Percentiles rank a stretch among this genome's conserved stretches.
These are phyloP conservation scores for Hymenoscyphus infarciens DNA, from an alignment of 2,329 filamentous ascomycete genomes.

Conservation along the genomic window DNA sequence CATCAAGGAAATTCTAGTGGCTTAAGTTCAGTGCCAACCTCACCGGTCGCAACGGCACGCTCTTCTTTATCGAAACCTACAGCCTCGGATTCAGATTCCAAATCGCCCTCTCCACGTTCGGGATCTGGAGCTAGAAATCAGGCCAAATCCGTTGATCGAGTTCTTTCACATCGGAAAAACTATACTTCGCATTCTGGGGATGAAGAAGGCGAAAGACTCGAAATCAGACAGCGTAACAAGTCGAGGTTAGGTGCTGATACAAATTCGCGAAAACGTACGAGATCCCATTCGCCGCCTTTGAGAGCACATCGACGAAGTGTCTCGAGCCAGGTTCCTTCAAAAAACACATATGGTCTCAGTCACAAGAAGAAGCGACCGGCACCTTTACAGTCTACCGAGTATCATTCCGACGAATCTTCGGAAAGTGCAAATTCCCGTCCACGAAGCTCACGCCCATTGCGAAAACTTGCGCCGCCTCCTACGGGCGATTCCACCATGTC, in stretches of 20 bases:
- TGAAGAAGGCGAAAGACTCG: conserved; percentile 18
- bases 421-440: conserved; percentile 57
- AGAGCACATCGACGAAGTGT: conserved; percentile 59
- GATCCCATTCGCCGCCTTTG: conserved; percentile 57
- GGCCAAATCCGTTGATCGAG: conserved; percentile 39
- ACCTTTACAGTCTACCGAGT: conserved; percentile 58
- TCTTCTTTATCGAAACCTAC: conserved; percentile 36
- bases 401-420: conserved; percentile 65
- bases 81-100: conserved; percentile 53
- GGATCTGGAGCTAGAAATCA: conserved; percentile 24
- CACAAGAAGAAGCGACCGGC: conserved; percentile 62
- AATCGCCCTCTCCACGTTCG: conserved; percentile 31
- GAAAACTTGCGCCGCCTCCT: conserved; percentile 52
- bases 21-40: conserved; percentile 56
- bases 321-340: conserved; percentile 60
- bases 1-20: conserved; percentile 45
- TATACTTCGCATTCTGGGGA: conserved; percentile 35
- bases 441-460: conserved; percentile 52
- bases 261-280: conserved; percentile 26
- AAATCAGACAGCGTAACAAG: conserved; percentile 26
- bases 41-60: conserved; percentile 39
- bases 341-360: conserved; percentile 50
- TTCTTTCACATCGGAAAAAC: conserved; percentile 41
- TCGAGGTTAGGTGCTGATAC: conserved; percentile 23
- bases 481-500: conserved; percentile 60